phyloP scores from a whole-genome alignment of 306 rosid species.

The Mimosa pudica region DNA sequence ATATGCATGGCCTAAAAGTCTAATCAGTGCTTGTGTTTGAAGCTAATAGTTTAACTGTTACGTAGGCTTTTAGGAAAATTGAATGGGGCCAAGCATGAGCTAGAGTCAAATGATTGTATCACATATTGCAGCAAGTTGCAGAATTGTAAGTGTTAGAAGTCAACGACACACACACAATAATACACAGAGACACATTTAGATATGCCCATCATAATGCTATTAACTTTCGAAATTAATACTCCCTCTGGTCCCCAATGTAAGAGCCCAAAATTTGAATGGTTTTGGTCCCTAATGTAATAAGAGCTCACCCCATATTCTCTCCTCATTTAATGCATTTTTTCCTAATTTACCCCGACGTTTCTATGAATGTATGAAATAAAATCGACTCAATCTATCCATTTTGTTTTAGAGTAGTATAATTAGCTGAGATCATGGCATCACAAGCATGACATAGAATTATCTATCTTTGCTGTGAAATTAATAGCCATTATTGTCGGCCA shows the following conservation, averaged over 20 bases:
- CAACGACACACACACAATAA: background rate
- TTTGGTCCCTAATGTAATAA: too few species aligned
- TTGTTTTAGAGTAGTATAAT: background rate
- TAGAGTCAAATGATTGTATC: constrained; percentile 31
- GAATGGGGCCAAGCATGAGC: constrained; percentile 34
- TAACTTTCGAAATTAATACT: constrained; percentile 13
- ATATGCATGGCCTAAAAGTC: background rate
- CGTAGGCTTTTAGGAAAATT: background rate
- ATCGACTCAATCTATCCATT: constrained; percentile 8
- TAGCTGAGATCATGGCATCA: constrained; percentile 27
- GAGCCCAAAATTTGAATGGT: too few species aligned
- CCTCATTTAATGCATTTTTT: too few species aligned
- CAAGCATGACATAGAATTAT: constrained; percentile 22
- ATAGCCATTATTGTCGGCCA: background rate
- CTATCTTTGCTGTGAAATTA: background rate
- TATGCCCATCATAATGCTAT: constrained; percentile 20
- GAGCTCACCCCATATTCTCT: too few species aligned
- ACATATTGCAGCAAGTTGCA: constrained; percentile 39
- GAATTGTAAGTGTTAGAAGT: constrained; percentile 30
- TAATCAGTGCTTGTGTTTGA: constrained; percentile 24
- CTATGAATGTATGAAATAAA: constrained; percentile 6
- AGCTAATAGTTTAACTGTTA: constrained; percentile 25
- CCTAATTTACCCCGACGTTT: background rate
- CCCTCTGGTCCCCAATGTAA: too few species aligned
- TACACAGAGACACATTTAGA: background rate